phyloP scores from a whole-genome alignment of 2,329 filamentous ascomycete genomes.

The Aspergillus brasiliensis region DNA sequence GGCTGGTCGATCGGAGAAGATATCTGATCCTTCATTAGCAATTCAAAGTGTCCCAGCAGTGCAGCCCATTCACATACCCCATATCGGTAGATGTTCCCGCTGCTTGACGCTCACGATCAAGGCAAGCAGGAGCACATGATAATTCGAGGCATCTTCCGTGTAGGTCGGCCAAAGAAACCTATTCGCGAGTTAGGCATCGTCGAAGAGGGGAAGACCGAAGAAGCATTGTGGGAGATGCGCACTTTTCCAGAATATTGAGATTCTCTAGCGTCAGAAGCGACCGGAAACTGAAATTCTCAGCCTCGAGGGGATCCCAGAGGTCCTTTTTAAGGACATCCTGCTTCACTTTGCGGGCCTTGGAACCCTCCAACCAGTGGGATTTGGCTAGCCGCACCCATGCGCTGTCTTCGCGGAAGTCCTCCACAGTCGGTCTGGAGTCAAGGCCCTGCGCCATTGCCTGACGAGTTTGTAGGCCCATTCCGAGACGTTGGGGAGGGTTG shows the following conservation, averaged over 20 bases:
- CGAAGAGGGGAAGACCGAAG: neutral
- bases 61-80: conserved; percentile 62
- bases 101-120: conserved; percentile 86
- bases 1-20: conserved; percentile 74
- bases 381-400: conserved; percentile 70
- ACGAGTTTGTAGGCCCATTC: conserved; percentile 45
- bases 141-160: conserved; percentile 82
- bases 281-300: conserved; percentile 74
- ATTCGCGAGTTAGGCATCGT: conserved; percentile 23
- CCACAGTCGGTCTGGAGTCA: conserved; percentile 46
- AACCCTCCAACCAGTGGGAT: conserved; percentile 77
- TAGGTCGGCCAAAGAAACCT: conserved; percentile 96
- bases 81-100: conserved; percentile 82
- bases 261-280: conserved; percentile 84
- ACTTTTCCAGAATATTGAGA: conserved; percentile 85
- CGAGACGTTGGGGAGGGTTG: conserved; percentile 23
- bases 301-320: conserved; percentile 87
- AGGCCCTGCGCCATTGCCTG: conserved; percentile 61
- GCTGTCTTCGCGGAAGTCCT: conserved; percentile 45
- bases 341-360: conserved; percentile 74
- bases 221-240: conserved; percentile 23
- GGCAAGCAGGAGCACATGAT: conserved; percentile 84
- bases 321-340: conserved; percentile 79
- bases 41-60: neutral
- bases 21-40: conserved; percentile 53